phyloP scores from a whole-genome alignment of 495 filamentous ascomycete genomes.

The Trichoderma orchidacearum region DNA sequence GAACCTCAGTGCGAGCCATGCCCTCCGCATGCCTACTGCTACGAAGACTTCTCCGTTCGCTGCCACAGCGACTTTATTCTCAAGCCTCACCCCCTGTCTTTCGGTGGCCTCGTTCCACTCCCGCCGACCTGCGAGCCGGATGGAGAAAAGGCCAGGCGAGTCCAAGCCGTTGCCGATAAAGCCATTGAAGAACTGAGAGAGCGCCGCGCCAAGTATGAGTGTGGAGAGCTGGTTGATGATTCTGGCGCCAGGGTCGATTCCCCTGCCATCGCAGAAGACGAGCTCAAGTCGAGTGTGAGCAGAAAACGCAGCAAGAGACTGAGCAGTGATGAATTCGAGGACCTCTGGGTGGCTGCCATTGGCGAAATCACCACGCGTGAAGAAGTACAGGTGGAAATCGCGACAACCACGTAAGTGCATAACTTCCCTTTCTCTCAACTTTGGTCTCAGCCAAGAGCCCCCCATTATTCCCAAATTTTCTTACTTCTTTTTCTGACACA shows the following conservation, averaged over 20 bases:
- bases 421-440: neutral
- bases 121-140: conserved; percentile 93
- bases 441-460: neutral
- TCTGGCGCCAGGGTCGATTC: conserved; percentile 42
- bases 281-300: conserved; percentile 60
- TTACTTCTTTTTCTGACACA: conserved; percentile 17
- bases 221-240: conserved; percentile 56
- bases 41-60: conserved; percentile 53
- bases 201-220: conserved; percentile 78
- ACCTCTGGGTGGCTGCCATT: conserved; percentile 76
- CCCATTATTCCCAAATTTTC: conserved; percentile 8
- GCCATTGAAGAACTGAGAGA: conserved; percentile 81
- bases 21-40: conserved; percentile 84
- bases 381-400: conserved; percentile 51
- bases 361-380: conserved; percentile 73
- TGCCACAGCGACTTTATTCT: conserved; percentile 85
- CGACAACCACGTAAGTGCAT: conserved; percentile 45
- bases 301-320: conserved; percentile 64
- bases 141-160: conserved; percentile 75
- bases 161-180: conserved; percentile 75
- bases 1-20: conserved; percentile 86
- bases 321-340: conserved; percentile 79
- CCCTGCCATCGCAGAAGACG: conserved; percentile 57
- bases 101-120: conserved; percentile 70
- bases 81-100: conserved; percentile 67